These are phyloP conservation scores for Colletotrichum musae DNA, from an alignment of 2,329 filamentous ascomycete species.

Conservation along the genomic window DNA sequence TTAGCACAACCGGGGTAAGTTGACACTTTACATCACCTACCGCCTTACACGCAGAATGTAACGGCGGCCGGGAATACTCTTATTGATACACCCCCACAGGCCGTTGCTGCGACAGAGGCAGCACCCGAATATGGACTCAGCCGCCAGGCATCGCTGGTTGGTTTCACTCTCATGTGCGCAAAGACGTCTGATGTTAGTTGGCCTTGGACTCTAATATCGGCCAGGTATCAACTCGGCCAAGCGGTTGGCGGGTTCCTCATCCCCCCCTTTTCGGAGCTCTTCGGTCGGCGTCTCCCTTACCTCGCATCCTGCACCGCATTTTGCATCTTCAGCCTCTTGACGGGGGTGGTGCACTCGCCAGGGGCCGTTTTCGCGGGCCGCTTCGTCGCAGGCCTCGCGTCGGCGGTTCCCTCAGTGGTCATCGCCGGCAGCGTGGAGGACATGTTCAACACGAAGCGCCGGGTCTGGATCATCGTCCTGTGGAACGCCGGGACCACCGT, in stretches of 20 bases:
- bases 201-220: not conserved
- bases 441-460: slow-evolving; percentile 60
- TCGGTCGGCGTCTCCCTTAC: slow-evolving; percentile 54
- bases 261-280: slow-evolving; percentile 55
- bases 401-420: slow-evolving; percentile 63
- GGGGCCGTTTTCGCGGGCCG: slow-evolving; percentile 56
- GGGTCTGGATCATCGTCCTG: slow-evolving; percentile 61
- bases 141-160: slow-evolving; percentile 42
- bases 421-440: slow-evolving; percentile 64
- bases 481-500: slow-evolving; percentile 60
- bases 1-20: slow-evolving; percentile 37
- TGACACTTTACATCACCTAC: not conserved
- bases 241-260: slow-evolving; percentile 55
- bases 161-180: slow-evolving; percentile 46
- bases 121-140: slow-evolving; percentile 23
- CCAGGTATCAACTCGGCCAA: slow-evolving; percentile 54
- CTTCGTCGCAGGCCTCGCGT: slow-evolving; percentile 59
- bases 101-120: slow-evolving; percentile 36
- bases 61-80: slow-evolving; percentile 12
- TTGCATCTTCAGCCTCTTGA: slow-evolving; percentile 53
- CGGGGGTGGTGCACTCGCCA: slow-evolving; percentile 53
- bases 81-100: slow-evolving; percentile 1
- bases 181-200: not conserved
- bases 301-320: slow-evolving; percentile 50
- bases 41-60: not conserved